Base-by-base conservation (phyloP, 306 rosid species). In the Quercus variabilis region DNA sequence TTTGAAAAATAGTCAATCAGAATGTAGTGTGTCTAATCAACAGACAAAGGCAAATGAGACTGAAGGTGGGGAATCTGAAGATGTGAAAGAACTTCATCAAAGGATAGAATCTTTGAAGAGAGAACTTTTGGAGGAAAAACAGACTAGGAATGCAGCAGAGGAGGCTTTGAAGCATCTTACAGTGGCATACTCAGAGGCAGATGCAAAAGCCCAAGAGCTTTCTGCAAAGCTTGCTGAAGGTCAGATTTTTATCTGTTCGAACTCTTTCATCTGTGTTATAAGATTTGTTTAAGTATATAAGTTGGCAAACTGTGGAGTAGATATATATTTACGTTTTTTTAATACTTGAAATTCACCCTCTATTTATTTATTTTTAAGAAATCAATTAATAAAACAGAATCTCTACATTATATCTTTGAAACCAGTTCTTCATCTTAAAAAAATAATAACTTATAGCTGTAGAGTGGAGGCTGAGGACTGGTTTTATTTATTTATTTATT, bases 161-260 rank as follows among this genome's bases (percentile, higher is more conserved):
- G 91, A 79, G 82, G 96, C 98, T 80, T 75, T 96, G 86, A 89
- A 96, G 91, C 99, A 93, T 79, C 92, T 96, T 79, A 93, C 84
- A 73, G 72, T 28, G 49, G 78, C 84, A 41, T 90, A 90, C 71
- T 85, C 92, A 51, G 99, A 96, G 68, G 91, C 97, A 54, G 98
- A 93, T 83, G 83, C 89, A 15, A 93, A 86, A 85, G 89, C 91
- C 41, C 88, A 82, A 55, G 92, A 96, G 71, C 94, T 96, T 65
- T 85, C 99, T 78, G 87, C 72, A 56, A 93, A 93, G 90, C 98
- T 96, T 26, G 71, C 84, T 33, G 90, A 89, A 90, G 99, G 99
- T 96, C 73, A 41, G 92, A 63, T 93, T 76, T 76, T 71, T 78
- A 49, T 69, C 75, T 30, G 41, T 57, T n/a, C 5, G 20, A 17